Evolutionary conservation across 1,139 yeast species (phyloP), one percentile per base, ranked within the genome.

Genomic region (Entelexis sorbosivorans): DNA sequence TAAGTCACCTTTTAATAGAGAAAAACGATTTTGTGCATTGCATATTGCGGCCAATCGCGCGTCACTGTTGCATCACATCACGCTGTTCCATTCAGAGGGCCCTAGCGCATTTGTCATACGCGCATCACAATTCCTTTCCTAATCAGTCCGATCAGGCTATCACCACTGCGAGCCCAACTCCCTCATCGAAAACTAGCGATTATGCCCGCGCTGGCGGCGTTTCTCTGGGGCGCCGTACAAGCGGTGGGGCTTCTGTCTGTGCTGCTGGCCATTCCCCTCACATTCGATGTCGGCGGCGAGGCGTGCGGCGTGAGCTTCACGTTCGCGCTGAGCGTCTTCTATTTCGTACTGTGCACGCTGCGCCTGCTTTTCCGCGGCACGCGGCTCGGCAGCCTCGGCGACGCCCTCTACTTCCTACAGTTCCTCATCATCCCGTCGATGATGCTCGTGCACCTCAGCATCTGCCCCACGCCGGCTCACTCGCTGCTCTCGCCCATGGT

Each of bases 251-350:
- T 87, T 51, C 69, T 78, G 16, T 75, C 87, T 48, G 79, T 87
- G 22, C 77, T 91, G 44, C 73, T 89, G 35, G 84, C 96, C 1
- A 82, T 91, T 17, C 97, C 97, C 6, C 74, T 91, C 57, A 87
- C 96, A n/a, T 91, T 91, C 67, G 96, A 89, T 63, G 82, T 87
- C 33, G 97, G 97, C 16, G 97, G 97, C 1, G 75, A 82, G 31
- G 75, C 79, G 52, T 89, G 97, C 67, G 98, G 98, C 0, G 70
- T 91, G 58, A 79, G 94, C 17, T 91, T 81, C 64, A 84, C 96
- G 2, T 77, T 85, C 47, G 81, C 95, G 1, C 72, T 88, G 32
- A 76, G 83, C 57, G 66, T 73, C 48, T 68, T 83, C 52, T 88
- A 87, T 66, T 81, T 85, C 58, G 65, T 77, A 7, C 71, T 87